Conservation (phyloP, 2,329 filamentous ascomycete species). For the Dothistroma pini region DNA sequence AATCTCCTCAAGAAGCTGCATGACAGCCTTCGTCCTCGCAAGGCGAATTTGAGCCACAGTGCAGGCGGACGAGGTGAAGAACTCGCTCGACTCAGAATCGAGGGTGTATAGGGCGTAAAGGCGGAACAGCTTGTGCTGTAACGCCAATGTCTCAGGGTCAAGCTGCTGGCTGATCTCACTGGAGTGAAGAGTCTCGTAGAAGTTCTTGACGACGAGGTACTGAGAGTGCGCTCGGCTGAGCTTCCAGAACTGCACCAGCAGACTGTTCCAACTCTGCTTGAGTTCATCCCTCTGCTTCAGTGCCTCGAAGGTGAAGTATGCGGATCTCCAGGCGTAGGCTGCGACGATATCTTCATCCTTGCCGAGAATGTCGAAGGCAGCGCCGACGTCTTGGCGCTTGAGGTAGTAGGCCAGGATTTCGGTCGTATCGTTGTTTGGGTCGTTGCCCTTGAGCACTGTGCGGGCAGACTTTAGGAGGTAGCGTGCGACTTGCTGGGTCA, state of each 20-base stretch:
- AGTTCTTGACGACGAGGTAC: constrained; percentile 75
- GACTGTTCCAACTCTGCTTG: constrained; percentile 72
- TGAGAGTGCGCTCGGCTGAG: constrained; percentile 72
- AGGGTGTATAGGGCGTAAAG: constrained; percentile 64
- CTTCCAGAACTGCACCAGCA: constrained; percentile 74
- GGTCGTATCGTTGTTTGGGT: constrained; percentile 64
- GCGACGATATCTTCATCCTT: constrained; percentile 66
- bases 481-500: constrained; percentile 73
- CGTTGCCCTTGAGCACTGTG: constrained; percentile 62
- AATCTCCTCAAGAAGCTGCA: constrained; percentile 67
- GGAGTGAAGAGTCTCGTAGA: constrained; percentile 65
- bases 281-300: constrained; percentile 70
- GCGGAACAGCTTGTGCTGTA: constrained; percentile 65
- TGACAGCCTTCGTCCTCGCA: constrained; percentile 62
- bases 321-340: constrained; percentile 71
- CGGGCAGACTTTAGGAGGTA: constrained; percentile 75
- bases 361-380: constrained; percentile 70
- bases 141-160: constrained; percentile 53
- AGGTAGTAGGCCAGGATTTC: constrained; percentile 64
- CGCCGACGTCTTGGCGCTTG: constrained; percentile 63
- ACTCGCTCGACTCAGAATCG: constrained; percentile 66
- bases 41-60: constrained; percentile 70
- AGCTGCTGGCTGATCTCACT: constrained; percentile 52
- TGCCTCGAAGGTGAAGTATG: constrained; percentile 71
- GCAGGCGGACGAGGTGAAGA: constrained; percentile 66